A percentile compares a stretch with the other conserved stretches of the same genome.
phyloP scores from a whole-genome alignment of 176 grass and related monocot species.

The Zoysia japonica region DNA sequence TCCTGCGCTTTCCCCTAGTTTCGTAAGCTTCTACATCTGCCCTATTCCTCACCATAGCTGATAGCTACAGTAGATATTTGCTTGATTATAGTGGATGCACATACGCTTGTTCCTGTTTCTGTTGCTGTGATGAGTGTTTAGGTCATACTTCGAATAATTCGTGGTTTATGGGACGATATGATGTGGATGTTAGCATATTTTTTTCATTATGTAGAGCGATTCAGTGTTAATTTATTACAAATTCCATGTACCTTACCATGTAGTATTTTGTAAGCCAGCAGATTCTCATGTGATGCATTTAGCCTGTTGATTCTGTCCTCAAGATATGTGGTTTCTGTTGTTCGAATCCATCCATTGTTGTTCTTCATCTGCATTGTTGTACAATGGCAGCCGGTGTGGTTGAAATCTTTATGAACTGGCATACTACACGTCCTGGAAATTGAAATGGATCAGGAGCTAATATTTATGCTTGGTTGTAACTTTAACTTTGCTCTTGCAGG shows the following conservation, averaged over 20 bases:
- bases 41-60: not conserved
- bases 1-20: not conserved
- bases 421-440: not conserved
- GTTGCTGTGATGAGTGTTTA: not conserved
- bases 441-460: conserved; percentile 9
- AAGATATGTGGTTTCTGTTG: not conserved
- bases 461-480: not conserved
- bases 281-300: not conserved
- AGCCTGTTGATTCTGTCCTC: not conserved
- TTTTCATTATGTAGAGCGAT: not conserved
- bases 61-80: not conserved
- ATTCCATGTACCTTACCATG: not conserved
- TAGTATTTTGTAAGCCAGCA: not conserved
- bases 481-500: conserved; percentile 44
- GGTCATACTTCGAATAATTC: not conserved
- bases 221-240: not conserved
- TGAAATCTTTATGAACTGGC: not conserved
- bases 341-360: conserved; percentile 1
- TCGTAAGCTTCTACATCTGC: not conserved
- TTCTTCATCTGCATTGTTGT: not conserved
- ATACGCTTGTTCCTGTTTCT: not conserved
- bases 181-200: not conserved
- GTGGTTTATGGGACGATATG: not conserved
- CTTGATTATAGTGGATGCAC: not conserved
- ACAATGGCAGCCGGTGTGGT: not conserved